These are phyloP conservation scores for Multifurca ochricompacta DNA, from an alignment of 768 basidiomycete species.

Conservation along the genomic window DNA sequence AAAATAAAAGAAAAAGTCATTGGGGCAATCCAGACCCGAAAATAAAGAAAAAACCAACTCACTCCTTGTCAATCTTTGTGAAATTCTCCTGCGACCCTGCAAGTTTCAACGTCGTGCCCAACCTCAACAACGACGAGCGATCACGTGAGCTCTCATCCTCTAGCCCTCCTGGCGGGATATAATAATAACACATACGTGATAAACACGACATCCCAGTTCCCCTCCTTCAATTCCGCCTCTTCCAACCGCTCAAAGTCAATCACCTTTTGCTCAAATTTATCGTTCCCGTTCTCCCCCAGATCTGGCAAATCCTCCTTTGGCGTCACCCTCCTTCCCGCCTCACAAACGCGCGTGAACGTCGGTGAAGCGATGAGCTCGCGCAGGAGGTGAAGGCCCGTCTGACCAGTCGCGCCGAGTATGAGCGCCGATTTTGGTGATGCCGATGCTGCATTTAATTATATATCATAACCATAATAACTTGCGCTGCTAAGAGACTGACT, in stretches of 20 bases:
- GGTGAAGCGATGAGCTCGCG: conserved; percentile 50
- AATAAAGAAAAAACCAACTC: conserved; percentile 5
- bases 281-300: conserved; percentile 40
- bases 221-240: conserved; percentile 41
- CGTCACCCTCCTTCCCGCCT: conserved; percentile 62
- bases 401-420: conserved; percentile 69
- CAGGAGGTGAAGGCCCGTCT: conserved; percentile 54
- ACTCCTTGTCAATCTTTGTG: conserved; percentile 75
- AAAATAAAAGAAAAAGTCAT: background rate
- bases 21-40: no score
- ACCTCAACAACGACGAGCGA: no score
- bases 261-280: conserved; percentile 59
- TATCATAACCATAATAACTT: background rate
- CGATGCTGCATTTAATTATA: background rate
- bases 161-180: no score
- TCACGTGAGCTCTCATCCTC: no score
- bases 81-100: conserved; percentile 63
- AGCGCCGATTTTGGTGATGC: conserved; percentile 38
- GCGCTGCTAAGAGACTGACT: background rate
- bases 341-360: conserved; percentile 51
- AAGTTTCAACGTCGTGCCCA: conserved; percentile 55
- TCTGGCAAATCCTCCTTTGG: conserved; percentile 32
- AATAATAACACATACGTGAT: conserved; percentile 42
- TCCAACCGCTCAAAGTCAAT: conserved; percentile 64
- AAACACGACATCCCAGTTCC: conserved; percentile 69